These are phyloP conservation scores for Odontarrhena argentea DNA, from an alignment of 345 rosid species.

Conservation along the genomic window DNA sequence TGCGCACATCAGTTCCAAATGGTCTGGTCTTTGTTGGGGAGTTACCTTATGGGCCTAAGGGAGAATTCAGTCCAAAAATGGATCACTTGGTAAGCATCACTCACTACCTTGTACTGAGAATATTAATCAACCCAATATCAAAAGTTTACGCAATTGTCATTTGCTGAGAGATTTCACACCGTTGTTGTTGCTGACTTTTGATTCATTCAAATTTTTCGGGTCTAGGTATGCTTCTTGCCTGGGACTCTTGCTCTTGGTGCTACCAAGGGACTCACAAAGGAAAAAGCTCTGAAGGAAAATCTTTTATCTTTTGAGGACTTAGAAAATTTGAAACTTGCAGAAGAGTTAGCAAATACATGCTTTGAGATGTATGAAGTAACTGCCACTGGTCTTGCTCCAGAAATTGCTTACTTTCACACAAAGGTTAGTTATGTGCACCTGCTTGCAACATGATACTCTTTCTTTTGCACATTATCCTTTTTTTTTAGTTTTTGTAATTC, in stretches of 20 bases:
- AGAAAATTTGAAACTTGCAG: slow-evolving; percentile 93
- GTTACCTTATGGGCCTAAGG: slow-evolving; percentile 78
- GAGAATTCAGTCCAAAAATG: slow-evolving; percentile 95
- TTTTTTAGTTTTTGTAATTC: slow-evolving; percentile 28
- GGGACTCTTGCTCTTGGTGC: slow-evolving; percentile 98
- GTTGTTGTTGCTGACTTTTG: slow-evolving; percentile 17
- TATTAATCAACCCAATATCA: not conserved
- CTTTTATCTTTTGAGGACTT: slow-evolving; percentile 83
- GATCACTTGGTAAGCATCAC: slow-evolving; percentile 84
- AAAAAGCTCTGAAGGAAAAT: slow-evolving; percentile 75
- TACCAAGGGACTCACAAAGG: slow-evolving; percentile 83
- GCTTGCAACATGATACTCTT: not conserved
- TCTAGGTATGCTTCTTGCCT: slow-evolving; percentile 92
- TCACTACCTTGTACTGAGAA: slow-evolving; percentile 22
- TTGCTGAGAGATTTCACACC: not conserved
- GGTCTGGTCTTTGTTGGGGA: slow-evolving; percentile 92
- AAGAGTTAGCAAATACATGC: slow-evolving; percentile 87
- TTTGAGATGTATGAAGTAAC: slow-evolving; percentile 94
- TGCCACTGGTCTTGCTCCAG: slow-evolving; percentile 97
- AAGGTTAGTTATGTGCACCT: slow-evolving; percentile 49
- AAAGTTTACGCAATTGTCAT: not conserved
- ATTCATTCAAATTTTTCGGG: not conserved
- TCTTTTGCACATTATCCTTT: slow-evolving; percentile 16
- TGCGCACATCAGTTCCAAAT: slow-evolving; percentile 77
- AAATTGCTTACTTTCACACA: slow-evolving; percentile 94